phyloP scores from a whole-genome alignment of 768 basidiomycete genomes.

The Boletellus emodensis region DNA sequence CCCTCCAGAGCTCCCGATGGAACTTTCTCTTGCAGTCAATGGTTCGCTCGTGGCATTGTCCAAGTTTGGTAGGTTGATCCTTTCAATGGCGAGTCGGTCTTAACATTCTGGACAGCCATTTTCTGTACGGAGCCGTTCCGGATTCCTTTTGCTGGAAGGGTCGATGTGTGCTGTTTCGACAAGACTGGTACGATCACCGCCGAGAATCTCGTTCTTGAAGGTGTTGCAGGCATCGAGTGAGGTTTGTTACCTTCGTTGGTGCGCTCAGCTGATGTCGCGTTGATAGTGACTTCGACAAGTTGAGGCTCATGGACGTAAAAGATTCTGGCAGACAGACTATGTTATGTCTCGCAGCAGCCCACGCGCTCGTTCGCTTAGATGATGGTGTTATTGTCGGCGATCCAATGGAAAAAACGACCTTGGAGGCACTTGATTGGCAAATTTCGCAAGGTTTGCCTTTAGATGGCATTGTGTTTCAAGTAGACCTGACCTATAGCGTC shows the following conservation, averaged over 20 bases:
- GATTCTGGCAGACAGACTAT: constrained; percentile 75
- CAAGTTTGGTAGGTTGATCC: constrained; percentile 68
- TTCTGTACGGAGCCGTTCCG: constrained; percentile 99
- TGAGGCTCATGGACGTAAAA: constrained; percentile 74
- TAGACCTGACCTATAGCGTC: neutral
- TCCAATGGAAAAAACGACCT: constrained; percentile 97
- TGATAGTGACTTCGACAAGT: constrained; percentile 52
- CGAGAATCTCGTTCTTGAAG: constrained; percentile 91
- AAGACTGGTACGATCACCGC: constrained; percentile 99
- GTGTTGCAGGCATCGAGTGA: constrained; percentile 87
- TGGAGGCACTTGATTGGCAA: constrained; percentile 89
- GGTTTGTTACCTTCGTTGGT: constrained; percentile 26
- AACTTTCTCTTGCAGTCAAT: constrained; percentile 93
- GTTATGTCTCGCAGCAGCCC: constrained; percentile 86
- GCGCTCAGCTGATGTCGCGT: constrained; percentile 2
- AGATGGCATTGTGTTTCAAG: neutral
- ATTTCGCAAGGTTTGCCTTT: constrained; percentile 54
- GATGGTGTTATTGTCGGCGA: constrained; percentile 95
- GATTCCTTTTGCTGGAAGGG: constrained; percentile 91
- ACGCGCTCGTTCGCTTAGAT: constrained; percentile 90
- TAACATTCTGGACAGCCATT: constrained; percentile 57
- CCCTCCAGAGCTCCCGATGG: constrained; percentile 98
- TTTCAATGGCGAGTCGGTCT: neutral
- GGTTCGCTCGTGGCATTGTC: constrained; percentile 89
- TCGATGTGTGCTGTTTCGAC: constrained; percentile 98